Evolutionary conservation across 768 basidiomycete species (phyloP).

Genomic region (Butyriboletus loyo): DNA sequence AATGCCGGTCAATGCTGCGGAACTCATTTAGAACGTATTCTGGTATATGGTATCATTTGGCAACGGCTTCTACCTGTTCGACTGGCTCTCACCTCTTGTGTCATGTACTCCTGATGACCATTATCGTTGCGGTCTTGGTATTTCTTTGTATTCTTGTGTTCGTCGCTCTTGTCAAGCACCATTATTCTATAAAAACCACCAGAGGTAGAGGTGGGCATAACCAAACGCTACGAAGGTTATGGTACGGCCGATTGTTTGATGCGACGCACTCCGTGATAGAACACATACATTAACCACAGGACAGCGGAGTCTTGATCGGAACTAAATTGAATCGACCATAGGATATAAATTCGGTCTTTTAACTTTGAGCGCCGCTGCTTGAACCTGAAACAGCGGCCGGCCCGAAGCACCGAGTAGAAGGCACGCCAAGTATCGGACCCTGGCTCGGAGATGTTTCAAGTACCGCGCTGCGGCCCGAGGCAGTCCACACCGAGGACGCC

Average conservation of each 20-base stretch:
- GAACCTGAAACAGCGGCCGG: too few relatives aligned
- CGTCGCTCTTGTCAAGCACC: not conserved
- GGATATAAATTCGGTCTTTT: too few relatives aligned
- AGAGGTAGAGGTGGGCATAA: not conserved
- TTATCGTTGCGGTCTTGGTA: slow-evolving; percentile 9
- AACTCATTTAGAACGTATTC: slow-evolving; percentile 68
- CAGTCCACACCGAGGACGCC: not conserved
- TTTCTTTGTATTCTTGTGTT: slow-evolving; percentile 6
- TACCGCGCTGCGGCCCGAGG: not conserved
- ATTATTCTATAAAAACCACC: not conserved
- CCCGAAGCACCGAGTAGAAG: too few relatives aligned
- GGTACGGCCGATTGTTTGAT: not conserved
- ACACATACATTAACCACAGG: not conserved
- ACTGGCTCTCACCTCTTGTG: slow-evolving; percentile 5
- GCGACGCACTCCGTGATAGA: not conserved
- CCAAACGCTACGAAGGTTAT: not conserved
- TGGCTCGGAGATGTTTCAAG: not conserved
- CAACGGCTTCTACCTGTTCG: slow-evolving; percentile 1
- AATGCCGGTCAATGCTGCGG: slow-evolving; percentile 98
- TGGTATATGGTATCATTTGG: slow-evolving; percentile 1
- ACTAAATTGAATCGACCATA: too few relatives aligned
- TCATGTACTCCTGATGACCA: slow-evolving; percentile 17
- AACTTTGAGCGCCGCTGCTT: too few relatives aligned
- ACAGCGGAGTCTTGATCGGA: too few relatives aligned
- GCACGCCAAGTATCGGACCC: too few relatives aligned